These are phyloP conservation scores for Hypoxylon sp. DNA, from an alignment of 2,329 filamentous ascomycete genomes.

Conservation along the genomic window DNA sequence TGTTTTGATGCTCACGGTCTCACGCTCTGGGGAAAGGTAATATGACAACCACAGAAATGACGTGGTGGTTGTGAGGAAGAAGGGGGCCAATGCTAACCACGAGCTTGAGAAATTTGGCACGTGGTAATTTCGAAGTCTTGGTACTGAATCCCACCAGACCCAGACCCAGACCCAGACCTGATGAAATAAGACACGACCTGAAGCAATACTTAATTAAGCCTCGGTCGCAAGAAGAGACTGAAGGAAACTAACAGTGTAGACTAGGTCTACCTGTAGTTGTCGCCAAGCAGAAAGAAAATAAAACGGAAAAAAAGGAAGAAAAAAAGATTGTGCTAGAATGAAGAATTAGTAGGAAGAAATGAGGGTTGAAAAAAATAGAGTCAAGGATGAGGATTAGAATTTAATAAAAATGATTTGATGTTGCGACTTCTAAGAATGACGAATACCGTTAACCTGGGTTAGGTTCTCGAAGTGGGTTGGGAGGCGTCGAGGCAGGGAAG, in stretches of 20 bases:
- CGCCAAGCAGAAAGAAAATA: not conserved
- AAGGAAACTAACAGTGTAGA: not conserved
- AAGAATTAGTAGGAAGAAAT: too few relatives aligned
- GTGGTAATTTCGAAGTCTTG: too few relatives aligned
- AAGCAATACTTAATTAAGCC: slow-evolving; percentile 4
- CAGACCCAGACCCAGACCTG: too few relatives aligned
- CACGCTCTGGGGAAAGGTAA: too few relatives aligned
- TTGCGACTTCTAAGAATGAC: slow-evolving; percentile 9
- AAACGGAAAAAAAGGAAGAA: not conserved
- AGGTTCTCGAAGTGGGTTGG: too few relatives aligned
- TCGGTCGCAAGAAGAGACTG: slow-evolving; percentile 5
- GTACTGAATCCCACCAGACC: too few relatives aligned
- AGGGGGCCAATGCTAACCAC: slow-evolving; percentile 11
- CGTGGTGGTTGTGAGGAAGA: not conserved
- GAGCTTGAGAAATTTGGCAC: slow-evolving; percentile 24
- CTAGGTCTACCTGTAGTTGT: not conserved
- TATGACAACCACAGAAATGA: not conserved
- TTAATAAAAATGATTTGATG: not conserved
- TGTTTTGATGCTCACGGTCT: slow-evolving; percentile 6
- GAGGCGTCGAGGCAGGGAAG: too few relatives aligned
- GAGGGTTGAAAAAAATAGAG: too few relatives aligned
- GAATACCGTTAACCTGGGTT: slow-evolving; percentile 9
- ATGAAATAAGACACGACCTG: not conserved
- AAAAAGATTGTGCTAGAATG: not conserved
- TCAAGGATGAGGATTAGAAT: too few relatives aligned